phyloP scores from a whole-genome alignment of 306 rosid species.

The Trifolium repens region DNA sequence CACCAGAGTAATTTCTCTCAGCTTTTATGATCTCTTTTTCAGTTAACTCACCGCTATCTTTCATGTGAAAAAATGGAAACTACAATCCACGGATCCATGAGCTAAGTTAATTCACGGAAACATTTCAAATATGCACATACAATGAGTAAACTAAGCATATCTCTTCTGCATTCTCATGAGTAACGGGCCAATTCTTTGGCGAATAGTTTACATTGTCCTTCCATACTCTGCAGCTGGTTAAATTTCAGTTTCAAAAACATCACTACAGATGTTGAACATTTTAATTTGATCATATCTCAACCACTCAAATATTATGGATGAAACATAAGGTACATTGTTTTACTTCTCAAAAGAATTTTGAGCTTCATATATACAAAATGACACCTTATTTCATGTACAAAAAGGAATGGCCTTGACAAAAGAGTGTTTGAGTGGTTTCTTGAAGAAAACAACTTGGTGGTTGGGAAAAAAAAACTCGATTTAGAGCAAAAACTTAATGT shows the following conservation, averaged over 20 bases:
- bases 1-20: too few species aligned
- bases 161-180: slow-evolving; percentile 84
- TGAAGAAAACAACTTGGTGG: too few species aligned
- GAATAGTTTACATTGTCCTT: slow-evolving; percentile 90
- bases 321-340: too few species aligned
- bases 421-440: too few species aligned
- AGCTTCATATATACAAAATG: too few species aligned
- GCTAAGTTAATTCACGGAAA: not conserved
- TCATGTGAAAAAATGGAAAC: slow-evolving; percentile 52
- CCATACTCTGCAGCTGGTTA: slow-evolving; percentile 96
- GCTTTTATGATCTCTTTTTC: slow-evolving; percentile 72
- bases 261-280: slow-evolving; percentile 61
- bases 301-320: not conserved
- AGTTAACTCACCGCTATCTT: slow-evolving; percentile 63
- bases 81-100: not conserved
- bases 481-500: too few species aligned
- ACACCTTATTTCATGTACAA: too few species aligned
- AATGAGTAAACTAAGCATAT: slow-evolving; percentile 62
- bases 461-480: too few species aligned
- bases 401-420: too few species aligned
- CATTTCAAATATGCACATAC: slow-evolving; percentile 5
- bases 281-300: slow-evolving; percentile 45
- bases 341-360: too few species aligned
- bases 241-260: slow-evolving; percentile 84
- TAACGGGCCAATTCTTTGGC: slow-evolving; percentile 81